Conservation (phyloP, 306 rosid species). For the Trichosanthes cucumerina region DNA sequence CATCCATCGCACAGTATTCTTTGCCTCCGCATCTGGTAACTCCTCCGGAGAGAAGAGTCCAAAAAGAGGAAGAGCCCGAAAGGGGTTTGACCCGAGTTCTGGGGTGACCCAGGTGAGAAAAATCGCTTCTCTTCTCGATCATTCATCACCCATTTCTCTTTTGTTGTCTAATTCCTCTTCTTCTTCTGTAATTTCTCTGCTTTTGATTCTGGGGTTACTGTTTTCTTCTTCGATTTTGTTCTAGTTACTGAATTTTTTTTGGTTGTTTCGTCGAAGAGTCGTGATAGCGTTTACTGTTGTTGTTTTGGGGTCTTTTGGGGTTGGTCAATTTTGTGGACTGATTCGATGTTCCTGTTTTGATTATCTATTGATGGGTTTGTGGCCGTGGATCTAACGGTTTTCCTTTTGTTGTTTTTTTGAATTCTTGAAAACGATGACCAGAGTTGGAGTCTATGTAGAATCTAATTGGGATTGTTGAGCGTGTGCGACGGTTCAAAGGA, state of each 20-base stretch:
- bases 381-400: constrained; percentile 1
- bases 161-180: not conserved
- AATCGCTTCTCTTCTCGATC: not conserved
- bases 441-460: not conserved
- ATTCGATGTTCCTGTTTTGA: not conserved
- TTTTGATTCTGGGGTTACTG: constrained; percentile 1
- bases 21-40: constrained; percentile 29
- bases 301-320: constrained; percentile 3
- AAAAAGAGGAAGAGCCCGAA: constrained; percentile 23
- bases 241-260: not conserved
- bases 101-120: constrained; percentile 26
- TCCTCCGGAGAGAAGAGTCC: constrained; percentile 8
- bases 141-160: not conserved
- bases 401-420: not conserved
- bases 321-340: constrained; percentile 5
- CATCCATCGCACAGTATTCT: constrained; percentile 11
- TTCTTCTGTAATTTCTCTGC: not conserved
- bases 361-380: constrained; percentile 1
- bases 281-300: not conserved
- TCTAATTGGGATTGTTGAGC: constrained; percentile 6
- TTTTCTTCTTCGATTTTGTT: not conserved
- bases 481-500: not conserved
- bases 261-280: not conserved
- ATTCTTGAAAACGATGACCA: not conserved
- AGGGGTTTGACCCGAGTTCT: constrained; percentile 21